Conservation (phyloP, 768 basidiomycete species). For the Mrakia frigida region DNA sequence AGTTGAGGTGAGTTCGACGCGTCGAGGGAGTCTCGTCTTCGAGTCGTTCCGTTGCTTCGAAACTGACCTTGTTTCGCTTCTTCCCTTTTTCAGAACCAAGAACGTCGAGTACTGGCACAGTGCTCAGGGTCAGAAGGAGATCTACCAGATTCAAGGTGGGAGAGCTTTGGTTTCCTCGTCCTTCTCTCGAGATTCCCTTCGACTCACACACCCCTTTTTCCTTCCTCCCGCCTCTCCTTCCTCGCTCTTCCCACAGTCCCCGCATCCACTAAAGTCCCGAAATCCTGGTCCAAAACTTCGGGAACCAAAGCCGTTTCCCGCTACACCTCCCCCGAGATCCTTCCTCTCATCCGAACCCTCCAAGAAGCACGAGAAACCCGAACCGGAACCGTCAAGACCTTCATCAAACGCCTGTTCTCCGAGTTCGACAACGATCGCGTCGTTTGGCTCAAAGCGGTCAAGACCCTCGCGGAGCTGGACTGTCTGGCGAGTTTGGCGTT, state of each 20-base stretch:
- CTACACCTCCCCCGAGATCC: constrained; percentile 69
- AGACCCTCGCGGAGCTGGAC: constrained; percentile 73
- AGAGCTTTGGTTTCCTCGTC: background rate
- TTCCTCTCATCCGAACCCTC: constrained; percentile 64
- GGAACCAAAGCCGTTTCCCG: constrained; percentile 72
- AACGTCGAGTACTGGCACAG: constrained; percentile 67
- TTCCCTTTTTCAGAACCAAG: constrained; percentile 44
- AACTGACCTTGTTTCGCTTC: background rate
- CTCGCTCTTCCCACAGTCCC: constrained; percentile 46
- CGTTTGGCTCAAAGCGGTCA: constrained; percentile 42
- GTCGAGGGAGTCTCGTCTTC: background rate
- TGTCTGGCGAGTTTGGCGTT: constrained; percentile 72
- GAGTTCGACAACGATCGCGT: constrained; percentile 44
- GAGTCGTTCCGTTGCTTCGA: too few relatives aligned
- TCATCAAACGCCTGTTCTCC: constrained; percentile 51
- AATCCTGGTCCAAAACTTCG: constrained; percentile 73
- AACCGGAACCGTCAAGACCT: constrained; percentile 65
- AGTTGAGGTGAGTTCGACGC: constrained; percentile 54
- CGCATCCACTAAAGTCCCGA: constrained; percentile 62
- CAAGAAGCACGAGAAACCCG: constrained; percentile 93
- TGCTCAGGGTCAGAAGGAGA: constrained; percentile 74
- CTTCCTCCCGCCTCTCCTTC: background rate
- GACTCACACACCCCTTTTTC: background rate
- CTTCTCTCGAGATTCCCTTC: background rate
- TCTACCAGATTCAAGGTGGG: constrained; percentile 66